Conservation (phyloP, 2,329 filamentous ascomycete genomes). For the Ilyonectria destructans region DNA sequence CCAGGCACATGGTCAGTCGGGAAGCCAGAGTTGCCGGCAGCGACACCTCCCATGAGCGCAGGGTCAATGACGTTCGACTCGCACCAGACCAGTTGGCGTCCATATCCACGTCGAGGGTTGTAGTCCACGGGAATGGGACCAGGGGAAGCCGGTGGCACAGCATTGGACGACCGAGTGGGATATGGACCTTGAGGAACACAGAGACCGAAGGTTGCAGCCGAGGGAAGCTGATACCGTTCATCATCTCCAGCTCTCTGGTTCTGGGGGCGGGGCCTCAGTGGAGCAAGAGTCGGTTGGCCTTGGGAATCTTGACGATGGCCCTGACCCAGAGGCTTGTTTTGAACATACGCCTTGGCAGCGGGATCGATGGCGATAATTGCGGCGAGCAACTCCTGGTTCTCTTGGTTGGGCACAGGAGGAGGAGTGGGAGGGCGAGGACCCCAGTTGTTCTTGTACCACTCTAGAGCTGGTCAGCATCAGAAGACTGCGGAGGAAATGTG, state of each 20-base stretch:
- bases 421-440: constrained; percentile 20
- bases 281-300: neutral
- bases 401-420: neutral
- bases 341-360: constrained; percentile 21
- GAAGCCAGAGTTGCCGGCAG: neutral
- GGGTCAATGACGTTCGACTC: constrained; percentile 14
- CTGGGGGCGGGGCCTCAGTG: neutral
- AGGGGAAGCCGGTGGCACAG: neutral
- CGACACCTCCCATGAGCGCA: neutral
- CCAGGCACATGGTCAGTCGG: constrained; percentile 6
- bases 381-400: constrained; percentile 8
- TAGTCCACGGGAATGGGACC: neutral
- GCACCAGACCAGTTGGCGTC: neutral
- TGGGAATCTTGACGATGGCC: neutral
- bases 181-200: neutral
- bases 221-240: constrained; percentile 3
- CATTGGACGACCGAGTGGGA: neutral
- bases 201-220: neutral
- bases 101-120: neutral
- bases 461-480: constrained; percentile 31
- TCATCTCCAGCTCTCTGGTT: neutral
- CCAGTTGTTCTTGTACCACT: constrained; percentile 35
- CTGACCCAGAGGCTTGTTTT: constrained; percentile 7
- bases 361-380: constrained; percentile 22
- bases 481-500: neutral